Base-by-base conservation (phyloP, 495 filamentous ascomycete genomes). In the Penicillium flavigenum region DNA sequence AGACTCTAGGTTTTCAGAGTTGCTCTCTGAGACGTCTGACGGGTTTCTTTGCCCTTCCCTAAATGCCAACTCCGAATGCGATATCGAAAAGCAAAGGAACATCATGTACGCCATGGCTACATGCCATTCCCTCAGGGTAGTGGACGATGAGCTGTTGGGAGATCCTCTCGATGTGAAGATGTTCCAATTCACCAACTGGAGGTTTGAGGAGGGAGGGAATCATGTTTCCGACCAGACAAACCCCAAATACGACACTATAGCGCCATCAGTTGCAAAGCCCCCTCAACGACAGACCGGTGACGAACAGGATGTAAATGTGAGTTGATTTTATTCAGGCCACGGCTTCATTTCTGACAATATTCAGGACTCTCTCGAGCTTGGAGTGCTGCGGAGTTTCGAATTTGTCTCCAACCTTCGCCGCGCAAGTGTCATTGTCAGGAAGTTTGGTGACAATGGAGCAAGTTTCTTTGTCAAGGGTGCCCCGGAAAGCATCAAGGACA, bases 121-220 rank as follows among this genome's bases (percentile, higher is more conserved):
- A 9, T 99, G 95, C 56, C 95, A 99, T 67, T 95, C 93, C 3
- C 78, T 99, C 16, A 84, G 91, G 29, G 81, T 86, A 36, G 86
- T 98, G 16, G 92, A 99, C 58, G 86, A 82, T 43, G 91, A 97
- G 63, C 78, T 96, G 16, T 76, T 99, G 20, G 95, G 95, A 6
- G 95, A 99, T 71, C 95, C 95, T 31, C 79, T 99, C 14, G 95
- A 99, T 71, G 76, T 97, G 45, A 98, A 98, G 67, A 99, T 99
- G 95, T 99, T 99, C 67, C 86, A 96, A 63, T 99, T 96, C 63
- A 99, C 95, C 1, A 83, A 83, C 6, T 99, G 95, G 95, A 82
- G 84, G 2, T 99, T 87, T 62, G 86, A 96, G 67, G 94, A 99
- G 75, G 89, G 91, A 4, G 86, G 72, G 51, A 53, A 72, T 56